Evolutionary conservation across 257 asterid species (phyloP).

Genomic region (Capsicum rhomboideum): DNA sequence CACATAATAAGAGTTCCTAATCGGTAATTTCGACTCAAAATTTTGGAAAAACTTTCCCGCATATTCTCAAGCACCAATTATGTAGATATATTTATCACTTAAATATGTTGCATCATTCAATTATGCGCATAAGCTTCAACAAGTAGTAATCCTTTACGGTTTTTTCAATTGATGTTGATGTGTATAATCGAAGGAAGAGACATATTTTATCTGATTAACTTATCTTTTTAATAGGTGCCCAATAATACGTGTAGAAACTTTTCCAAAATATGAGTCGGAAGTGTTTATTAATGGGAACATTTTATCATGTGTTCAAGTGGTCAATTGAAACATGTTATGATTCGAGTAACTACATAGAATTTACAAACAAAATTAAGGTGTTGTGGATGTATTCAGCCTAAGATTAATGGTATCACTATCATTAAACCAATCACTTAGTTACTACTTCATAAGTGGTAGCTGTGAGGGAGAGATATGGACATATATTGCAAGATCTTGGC

Average conservation of each 20-base stretch:
- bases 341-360: not conserved
- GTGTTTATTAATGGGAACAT: rapidly evolving
- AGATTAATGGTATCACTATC: not conserved
- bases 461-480: not conserved
- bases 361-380: not conserved
- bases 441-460: not conserved
- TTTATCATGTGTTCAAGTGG: not conserved
- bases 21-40: too few relatives aligned
- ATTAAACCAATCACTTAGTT: not conserved
- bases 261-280: not conserved
- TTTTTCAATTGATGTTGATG: not conserved
- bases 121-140: too few relatives aligned
- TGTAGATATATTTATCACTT: too few relatives aligned
- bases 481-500: not conserved
- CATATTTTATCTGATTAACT: not conserved
- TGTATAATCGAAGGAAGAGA: not conserved
- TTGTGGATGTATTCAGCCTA: not conserved
- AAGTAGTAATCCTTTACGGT: not conserved
- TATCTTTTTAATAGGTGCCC: not conserved
- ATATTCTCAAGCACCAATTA: too few relatives aligned
- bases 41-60: too few relatives aligned
- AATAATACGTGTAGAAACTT: not conserved
- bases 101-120: too few relatives aligned
- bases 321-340: not conserved
- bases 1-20: not conserved